These are phyloP conservation scores for Mrakia blollopis DNA, from an alignment of 768 basidiomycete species.

Conservation along the genomic window DNA sequence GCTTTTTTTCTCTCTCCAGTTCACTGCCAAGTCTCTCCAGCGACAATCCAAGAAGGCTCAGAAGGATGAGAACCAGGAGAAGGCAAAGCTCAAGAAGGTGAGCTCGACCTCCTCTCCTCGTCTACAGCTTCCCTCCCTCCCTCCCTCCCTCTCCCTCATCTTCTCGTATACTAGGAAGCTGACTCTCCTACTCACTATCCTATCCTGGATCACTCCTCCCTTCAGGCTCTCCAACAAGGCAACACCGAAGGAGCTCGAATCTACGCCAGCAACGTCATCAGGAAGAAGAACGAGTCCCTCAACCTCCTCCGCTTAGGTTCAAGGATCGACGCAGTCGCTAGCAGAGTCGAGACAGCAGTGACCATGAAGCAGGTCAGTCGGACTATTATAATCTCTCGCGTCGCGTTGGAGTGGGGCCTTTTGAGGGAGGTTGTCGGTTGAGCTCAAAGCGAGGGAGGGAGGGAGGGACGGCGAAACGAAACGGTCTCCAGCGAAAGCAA, in stretches of 20 bases:
- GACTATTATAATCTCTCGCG: too few species aligned
- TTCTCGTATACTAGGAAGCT: not conserved
- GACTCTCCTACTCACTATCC: not conserved
- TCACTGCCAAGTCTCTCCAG: constrained; percentile 92
- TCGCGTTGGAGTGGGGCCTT: not conserved
- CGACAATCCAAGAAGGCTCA: constrained; percentile 96
- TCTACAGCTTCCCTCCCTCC: not conserved
- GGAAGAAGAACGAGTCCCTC: constrained; percentile 92
- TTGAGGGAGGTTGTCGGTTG: not conserved
- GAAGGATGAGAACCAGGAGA: constrained; percentile 89
- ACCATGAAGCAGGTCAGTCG: constrained; percentile 67
- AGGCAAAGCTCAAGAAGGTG: constrained; percentile 88
- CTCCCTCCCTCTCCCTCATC: not conserved
- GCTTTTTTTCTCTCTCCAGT: constrained; percentile 56
- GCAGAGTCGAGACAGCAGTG: constrained; percentile 94
- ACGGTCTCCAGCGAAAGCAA: too few species aligned
- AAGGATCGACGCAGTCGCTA: constrained; percentile 93
- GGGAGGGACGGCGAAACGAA: not conserved
- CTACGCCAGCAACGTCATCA: constrained; percentile 95
- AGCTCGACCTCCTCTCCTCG: constrained; percentile 24
- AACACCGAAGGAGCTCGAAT: constrained; percentile 96
- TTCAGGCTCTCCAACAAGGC: constrained; percentile 87
- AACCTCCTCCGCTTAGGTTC: constrained; percentile 86
- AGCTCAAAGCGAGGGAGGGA: not conserved
- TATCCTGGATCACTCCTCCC: not conserved